phyloP scores from a whole-genome alignment of 2,329 filamentous ascomycete genomes.

The Sporothrix brasiliensis region DNA sequence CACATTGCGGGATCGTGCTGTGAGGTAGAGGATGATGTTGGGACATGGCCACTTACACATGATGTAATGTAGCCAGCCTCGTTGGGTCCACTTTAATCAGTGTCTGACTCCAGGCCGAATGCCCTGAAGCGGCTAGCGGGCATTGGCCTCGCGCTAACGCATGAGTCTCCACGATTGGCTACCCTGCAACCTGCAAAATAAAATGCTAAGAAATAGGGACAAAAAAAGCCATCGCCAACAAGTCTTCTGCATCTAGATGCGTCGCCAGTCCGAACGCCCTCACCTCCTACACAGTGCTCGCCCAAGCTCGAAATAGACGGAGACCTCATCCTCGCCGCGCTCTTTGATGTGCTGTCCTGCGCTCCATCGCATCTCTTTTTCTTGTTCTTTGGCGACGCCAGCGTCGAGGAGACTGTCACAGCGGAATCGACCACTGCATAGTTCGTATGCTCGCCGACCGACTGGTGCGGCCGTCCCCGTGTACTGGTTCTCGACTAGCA shows the following conservation, averaged over 20 bases:
- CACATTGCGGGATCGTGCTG: not conserved
- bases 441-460: not conserved
- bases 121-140: not conserved
- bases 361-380: not conserved
- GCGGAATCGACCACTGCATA: not conserved
- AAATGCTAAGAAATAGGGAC: not conserved
- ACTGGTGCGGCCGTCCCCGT: not conserved
- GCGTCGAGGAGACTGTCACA: not conserved
- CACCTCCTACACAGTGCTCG: not conserved
- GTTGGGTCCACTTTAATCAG: not conserved
- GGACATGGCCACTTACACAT: conserved; percentile 4
- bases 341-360: not conserved
- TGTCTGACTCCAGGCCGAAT: not conserved
- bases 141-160: not conserved
- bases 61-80: not conserved
- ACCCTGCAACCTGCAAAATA: not conserved
- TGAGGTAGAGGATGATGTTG: not conserved
- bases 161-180: conserved; percentile 12
- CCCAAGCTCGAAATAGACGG: not conserved
- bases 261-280: no score
- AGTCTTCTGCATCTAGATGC: not conserved
- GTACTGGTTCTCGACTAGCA: not conserved
- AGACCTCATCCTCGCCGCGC: not conserved
- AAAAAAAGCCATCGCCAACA: not conserved
- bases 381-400: not conserved